Evolutionary conservation across 192 early-diverging fungal genomes (phyloP), one percentile per base, ranked within the genome.

Genomic region (Backusella psychrophila): DNA sequence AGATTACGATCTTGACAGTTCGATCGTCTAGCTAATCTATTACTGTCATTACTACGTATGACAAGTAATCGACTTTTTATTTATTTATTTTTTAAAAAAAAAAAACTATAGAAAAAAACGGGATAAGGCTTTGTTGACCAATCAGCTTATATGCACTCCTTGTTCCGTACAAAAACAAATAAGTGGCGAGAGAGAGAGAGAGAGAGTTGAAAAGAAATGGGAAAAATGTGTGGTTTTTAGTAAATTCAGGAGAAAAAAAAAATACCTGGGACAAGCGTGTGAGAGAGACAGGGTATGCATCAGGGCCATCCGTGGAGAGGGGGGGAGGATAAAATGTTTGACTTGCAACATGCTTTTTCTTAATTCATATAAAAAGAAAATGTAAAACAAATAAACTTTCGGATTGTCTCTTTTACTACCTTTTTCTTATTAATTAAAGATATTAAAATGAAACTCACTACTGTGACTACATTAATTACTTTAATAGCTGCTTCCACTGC

Each of bases 391-490:
- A 63, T 63, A 26, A 63, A 63, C 56, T 63, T 63, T 29, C 11
- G 14, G 23, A 63, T 29, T 29, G 26, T 29, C 56, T 63, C 46
- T 49, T 49, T 63, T 63, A 63, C 56, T 63, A 63, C 56, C 26
- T 63, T 63, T 63, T 59, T 26, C 26, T 33, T 63, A 26, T 63
- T 29, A 63, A 56, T 56, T 56, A 56, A 56, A 56, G 21, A 7
- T 63, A 63, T 63, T 63, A 63, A 49, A 63, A 68, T 68, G 68
- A 69, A 69, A 41, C 38, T 69, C 38, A 69, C 39, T 41, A 69
- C 34, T 11, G 3, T 69, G 9, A 9, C 68, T 12, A 26, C 38
- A 11, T 69, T 69, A 17, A 69, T 38, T 21, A 21, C 38, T 23
- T 38, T 38, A 38, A 41, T 69, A 21, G 21, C 38, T 41, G 9